These are phyloP conservation scores for Malus hybrid DNA, from an alignment of 331 rosid species.

Conservation along the genomic window DNA sequence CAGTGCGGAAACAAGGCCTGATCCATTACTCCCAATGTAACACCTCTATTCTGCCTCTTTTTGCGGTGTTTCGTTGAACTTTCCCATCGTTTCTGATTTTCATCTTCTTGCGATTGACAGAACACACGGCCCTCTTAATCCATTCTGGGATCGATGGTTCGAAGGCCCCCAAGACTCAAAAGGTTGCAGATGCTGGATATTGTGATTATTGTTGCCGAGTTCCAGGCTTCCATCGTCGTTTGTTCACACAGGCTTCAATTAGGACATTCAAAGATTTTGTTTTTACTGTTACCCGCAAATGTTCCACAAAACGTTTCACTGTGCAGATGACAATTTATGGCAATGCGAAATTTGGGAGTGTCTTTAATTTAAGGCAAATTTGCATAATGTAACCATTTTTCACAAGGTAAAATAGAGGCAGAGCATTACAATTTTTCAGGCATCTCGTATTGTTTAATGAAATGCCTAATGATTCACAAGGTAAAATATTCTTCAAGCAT, in stretches of 20 bases:
- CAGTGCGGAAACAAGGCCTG: slow-evolving; percentile 75
- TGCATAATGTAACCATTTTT: slow-evolving; percentile 15
- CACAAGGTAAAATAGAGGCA: not conserved
- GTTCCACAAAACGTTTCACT: slow-evolving; percentile 20
- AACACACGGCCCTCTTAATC: slow-evolving; percentile 63
- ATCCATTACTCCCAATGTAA: slow-evolving; percentile 79
- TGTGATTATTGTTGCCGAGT: slow-evolving; percentile 33
- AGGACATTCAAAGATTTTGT: slow-evolving; percentile 18
- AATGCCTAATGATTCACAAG: slow-evolving; percentile 9
- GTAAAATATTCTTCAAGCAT: slow-evolving; percentile 7
- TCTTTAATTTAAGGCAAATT: slow-evolving; percentile 22
- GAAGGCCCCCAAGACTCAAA: slow-evolving; percentile 75
- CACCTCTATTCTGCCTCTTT: not conserved
- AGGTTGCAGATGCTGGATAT: slow-evolving; percentile 85
- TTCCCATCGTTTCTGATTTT: not conserved
- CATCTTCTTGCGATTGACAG: slow-evolving; percentile 32
- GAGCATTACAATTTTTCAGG: not conserved
- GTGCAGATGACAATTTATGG: slow-evolving; percentile 49
- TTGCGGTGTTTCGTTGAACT: not conserved
- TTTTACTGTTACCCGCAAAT: slow-evolving; percentile 12
- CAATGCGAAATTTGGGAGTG: slow-evolving; percentile 1
- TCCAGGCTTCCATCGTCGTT: not conserved
- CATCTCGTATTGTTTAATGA: not conserved
- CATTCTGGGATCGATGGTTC: slow-evolving; percentile 91
- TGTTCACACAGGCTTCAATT: slow-evolving; percentile 17